phyloP scores from a whole-genome alignment of 345 rosid species.

The Arabidopsis arenosa region DNA sequence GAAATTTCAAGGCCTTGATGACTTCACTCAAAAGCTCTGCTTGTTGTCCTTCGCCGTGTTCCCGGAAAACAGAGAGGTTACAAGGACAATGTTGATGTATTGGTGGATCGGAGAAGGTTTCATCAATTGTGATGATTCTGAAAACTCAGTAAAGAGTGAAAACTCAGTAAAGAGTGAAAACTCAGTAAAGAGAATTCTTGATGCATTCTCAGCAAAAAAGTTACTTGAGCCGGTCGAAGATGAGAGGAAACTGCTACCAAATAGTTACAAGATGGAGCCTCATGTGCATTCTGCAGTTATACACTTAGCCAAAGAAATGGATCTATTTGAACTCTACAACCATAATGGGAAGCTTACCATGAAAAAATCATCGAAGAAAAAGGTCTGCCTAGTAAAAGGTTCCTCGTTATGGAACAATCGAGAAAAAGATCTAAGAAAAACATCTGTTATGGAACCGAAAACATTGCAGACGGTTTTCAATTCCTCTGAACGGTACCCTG shows the following conservation, averaged over 20 bases:
- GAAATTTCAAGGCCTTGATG: conserved; percentile 37
- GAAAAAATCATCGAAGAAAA: background rate
- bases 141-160: conserved; percentile 11
- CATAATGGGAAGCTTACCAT: conserved; percentile 26
- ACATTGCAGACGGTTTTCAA: conserved; percentile 48
- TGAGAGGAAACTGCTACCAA: conserved; percentile 33
- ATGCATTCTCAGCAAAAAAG: conserved; percentile 21
- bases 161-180: too few species aligned
- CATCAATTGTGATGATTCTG: background rate
- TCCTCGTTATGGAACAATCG: background rate
- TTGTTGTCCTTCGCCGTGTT: conserved; percentile 56
- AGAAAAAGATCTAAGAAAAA: background rate
- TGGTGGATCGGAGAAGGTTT: conserved; percentile 70
- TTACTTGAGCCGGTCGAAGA: conserved; percentile 49
- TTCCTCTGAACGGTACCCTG: conserved; percentile 52
- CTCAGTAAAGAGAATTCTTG: conserved; percentile 33
- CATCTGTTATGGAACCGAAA: background rate
- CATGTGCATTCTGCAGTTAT: conserved; percentile 52
- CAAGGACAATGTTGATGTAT: conserved; percentile 52
- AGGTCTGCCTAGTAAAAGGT: conserved; percentile 52
- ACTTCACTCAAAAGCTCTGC: conserved; percentile 30
- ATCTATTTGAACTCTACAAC: conserved; percentile 37
- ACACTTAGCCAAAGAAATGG: conserved; percentile 7
- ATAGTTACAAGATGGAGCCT: conserved; percentile 52
- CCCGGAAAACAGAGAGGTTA: conserved; percentile 51